Evolutionary conservation across 164 flowering plant species (phyloP).

Genomic region (Nelumbo lutea): DNA sequence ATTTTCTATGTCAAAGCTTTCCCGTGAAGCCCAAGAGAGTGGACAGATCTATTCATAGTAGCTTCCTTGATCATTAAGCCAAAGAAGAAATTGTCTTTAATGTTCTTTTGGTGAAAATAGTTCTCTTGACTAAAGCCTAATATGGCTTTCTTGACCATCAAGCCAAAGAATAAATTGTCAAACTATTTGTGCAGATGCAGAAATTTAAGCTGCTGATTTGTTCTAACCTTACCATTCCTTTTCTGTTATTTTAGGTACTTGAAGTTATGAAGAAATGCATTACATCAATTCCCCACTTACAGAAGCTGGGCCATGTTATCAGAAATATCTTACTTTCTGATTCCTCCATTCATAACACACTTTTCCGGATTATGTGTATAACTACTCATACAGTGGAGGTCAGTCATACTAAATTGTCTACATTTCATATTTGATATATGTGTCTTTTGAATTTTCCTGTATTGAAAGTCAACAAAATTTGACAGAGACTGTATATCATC

Average conservation of each 20-base stretch:
- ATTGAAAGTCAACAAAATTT: conserved; percentile 6
- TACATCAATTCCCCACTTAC: conserved; percentile 24
- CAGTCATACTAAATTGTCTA: conserved; percentile 8
- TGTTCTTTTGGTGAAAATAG: too few relatives aligned
- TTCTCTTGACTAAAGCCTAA: too few relatives aligned
- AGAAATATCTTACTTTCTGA: conserved; percentile 55
- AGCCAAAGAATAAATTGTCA: background rate
- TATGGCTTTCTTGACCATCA: too few relatives aligned
- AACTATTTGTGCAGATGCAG: background rate
- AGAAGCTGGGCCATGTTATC: conserved; percentile 46
- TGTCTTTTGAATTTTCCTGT: background rate
- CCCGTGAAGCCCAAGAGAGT: too few relatives aligned
- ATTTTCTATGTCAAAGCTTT: too few relatives aligned
- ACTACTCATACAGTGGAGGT: conserved; percentile 71
- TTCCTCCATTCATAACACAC: conserved; percentile 68
- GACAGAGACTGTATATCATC: conserved; percentile 62
- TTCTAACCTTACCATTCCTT: background rate
- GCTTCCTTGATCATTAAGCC: too few relatives aligned
- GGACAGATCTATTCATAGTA: too few relatives aligned
- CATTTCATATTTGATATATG: background rate
- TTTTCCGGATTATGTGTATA: conserved; percentile 64
- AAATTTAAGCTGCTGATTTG: background rate
- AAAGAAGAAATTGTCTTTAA: too few relatives aligned
- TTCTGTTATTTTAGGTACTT: conserved; percentile 49
- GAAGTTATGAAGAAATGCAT: conserved; percentile 72